Evolutionary conservation across 1,139 yeast species (phyloP).

Genomic region (Hyphopichia khmerensis): DNA sequence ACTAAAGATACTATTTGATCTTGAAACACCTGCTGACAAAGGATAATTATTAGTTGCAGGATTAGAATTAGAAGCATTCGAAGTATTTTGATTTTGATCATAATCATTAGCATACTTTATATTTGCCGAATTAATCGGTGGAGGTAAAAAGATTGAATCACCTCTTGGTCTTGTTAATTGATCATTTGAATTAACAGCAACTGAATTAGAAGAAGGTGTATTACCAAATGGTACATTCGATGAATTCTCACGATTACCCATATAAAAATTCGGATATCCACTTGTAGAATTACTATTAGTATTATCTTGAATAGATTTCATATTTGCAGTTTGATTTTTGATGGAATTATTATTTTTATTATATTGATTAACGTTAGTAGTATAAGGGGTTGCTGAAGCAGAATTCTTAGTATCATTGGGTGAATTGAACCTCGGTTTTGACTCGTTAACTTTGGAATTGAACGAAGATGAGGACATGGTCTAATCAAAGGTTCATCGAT

Average conservation of each 20-base stretch:
- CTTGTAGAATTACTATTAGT: no score
- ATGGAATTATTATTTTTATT: not conserved
- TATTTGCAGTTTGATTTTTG: no score
- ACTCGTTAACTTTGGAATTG: constrained; percentile 4
- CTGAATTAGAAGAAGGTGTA: no score
- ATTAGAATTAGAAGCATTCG: constrained; percentile 6
- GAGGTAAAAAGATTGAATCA: constrained; percentile 33
- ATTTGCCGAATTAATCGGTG: constrained; percentile 18
- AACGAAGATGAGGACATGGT: no score
- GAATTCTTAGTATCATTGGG: not conserved
- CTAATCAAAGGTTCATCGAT: no score
- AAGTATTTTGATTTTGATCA: constrained; percentile 1
- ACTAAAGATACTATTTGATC: constrained; percentile 45
- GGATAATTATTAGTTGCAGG: not conserved
- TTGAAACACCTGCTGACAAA: constrained; percentile 14
- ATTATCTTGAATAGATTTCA: no score
- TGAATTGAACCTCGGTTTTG: constrained; percentile 9
- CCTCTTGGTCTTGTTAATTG: constrained; percentile 21
- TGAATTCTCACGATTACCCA: constrained; percentile 9
- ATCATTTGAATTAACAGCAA: not conserved
- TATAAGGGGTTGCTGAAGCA: not conserved
- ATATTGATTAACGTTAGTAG: not conserved
- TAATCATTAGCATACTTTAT: constrained; percentile 2
- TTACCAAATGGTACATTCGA: constrained; percentile 3
- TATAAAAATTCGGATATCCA: constrained; percentile 10